Evolutionary conservation across 129 eudicot species (phyloP).

Genomic region (Helichrysum umbraculigerum): DNA sequence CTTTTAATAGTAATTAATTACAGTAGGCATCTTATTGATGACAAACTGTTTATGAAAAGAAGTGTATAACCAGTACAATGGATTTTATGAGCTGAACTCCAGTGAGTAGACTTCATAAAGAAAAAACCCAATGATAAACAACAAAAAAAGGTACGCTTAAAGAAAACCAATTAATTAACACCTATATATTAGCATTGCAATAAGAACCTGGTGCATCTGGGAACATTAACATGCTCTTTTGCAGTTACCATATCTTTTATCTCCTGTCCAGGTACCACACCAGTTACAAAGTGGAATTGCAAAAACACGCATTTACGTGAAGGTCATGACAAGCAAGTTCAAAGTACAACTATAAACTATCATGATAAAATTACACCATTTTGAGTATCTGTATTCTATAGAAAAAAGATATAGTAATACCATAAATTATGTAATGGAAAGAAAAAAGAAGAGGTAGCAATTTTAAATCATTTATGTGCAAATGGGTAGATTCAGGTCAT

Average conservation of each 20-base stretch:
- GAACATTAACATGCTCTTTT: conserved; percentile 76
- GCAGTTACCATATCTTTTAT: conserved; percentile 73
- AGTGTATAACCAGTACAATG: too few relatives aligned
- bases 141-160: not conserved
- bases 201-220: conserved; percentile 71
- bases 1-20: too few relatives aligned
- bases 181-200: conserved; percentile 3
- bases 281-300: conserved; percentile 79
- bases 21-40: too few relatives aligned
- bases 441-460: not conserved
- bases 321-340: not conserved
- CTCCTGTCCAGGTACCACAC: conserved; percentile 99
- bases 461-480: not conserved
- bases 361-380: too few relatives aligned
- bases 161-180: not conserved
- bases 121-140: not conserved
- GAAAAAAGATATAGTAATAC: not conserved
- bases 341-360: too few relatives aligned
- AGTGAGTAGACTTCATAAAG: conserved; percentile 55
- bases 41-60: too few relatives aligned
- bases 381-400: not conserved
- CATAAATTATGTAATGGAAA: not conserved
- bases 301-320: conserved; percentile 17
- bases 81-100: conserved; percentile 61
- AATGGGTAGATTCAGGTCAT: not conserved